Base-by-base conservation (phyloP, 805 yeast genomes). In the Candida berthetii region DNA sequence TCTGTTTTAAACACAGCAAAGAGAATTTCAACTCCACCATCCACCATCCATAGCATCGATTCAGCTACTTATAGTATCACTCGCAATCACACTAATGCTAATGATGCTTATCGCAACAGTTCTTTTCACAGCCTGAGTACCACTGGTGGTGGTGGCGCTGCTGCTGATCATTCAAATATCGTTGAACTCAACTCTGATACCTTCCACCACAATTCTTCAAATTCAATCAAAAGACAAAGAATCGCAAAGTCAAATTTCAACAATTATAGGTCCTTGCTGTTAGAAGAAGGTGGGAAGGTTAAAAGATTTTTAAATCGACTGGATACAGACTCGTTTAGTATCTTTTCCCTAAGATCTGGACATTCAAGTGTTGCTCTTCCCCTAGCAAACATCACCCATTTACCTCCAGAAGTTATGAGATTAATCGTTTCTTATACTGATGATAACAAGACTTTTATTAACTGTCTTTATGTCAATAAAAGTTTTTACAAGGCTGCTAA, bases 401-500 rank as follows among this genome's bases (percentile, higher is more conserved):
- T 67, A 4, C 72, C 72, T 2, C 37, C 48, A 8, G 71, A 67
- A 39, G 39, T 66, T 1, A 25, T 66, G 32, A 42, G 47, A 2
- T 40, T 54, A 10, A 48, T 64, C 6, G 17, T 64, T 8, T 31
- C 38, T 47, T 55, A 49, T 54, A 50, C 50, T 18, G 53, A 57
- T 22, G 72, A 70, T 29, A 69, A 71, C 46, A 51, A 53, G 40
- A 50, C 76, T 46, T 55, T 71, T 24, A 64, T 77, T 0, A 55
- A 55, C 37, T 62, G 76, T 42, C 58, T 85, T 13, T 74, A 72
- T 42, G 78, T 81, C 7, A 69, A 71, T 55, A 73, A 65, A 42
- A 53, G 61, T 29, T 71, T 83, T 48, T 72, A 80, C 55, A 57
- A 54, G 28, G 62, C 77, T 7, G 72, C 82, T 2, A 75, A 78